Evolutionary conservation across 192 early-diverging fungal species (phyloP), one percentile per base, ranked within the genome.

Genomic region (Coemansia sp.): DNA sequence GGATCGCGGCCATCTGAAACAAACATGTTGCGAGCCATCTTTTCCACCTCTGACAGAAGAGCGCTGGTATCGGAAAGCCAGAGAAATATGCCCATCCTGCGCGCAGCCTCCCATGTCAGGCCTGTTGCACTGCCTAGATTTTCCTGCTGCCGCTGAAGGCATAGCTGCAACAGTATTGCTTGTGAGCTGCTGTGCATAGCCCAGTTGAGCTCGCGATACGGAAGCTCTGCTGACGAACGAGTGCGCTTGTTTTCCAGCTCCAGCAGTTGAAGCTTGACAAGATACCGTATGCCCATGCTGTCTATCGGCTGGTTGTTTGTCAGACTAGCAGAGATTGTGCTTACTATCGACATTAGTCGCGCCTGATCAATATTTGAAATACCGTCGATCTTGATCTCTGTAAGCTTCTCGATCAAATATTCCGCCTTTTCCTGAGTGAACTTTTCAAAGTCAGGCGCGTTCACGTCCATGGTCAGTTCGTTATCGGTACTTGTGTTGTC

Each of bases 121-220:
- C 91, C 92, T 0, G 79, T 78, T 41, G 87, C 83, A 37, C 79
- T 84, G 8, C 62, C 45, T 4, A 33, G 34, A 5, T 35, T 20
- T 11, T 64, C 22, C 48, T 64, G 62, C 41, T 85, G 81, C 14
- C 59, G 61, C 61, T 80, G 68, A 8, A 68, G 68, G 12, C 73
- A 76, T 8, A 71, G 12, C 18, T 82, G 78, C 36, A 85, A 43
- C 48, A 83, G 61, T 51, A 72, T 72, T 0, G 66, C 92, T 84
- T 98, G 96, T 7, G 95, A 97, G 66, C 93, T 91, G 79, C 92
- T 95, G 70, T 93, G 93, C 37, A 90, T 85, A 4, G 91, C 97
- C 94, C 94, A 98, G 60, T 84, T 84, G 17, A 84, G 68, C 59
- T 97, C 96, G 39, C 94, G 81, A 51, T 87, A 88, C 17, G 74